Evolutionary conservation across 1,284 basidiomycete genomes (phyloP).

Genomic region (Heterobasidion annosum): DNA sequence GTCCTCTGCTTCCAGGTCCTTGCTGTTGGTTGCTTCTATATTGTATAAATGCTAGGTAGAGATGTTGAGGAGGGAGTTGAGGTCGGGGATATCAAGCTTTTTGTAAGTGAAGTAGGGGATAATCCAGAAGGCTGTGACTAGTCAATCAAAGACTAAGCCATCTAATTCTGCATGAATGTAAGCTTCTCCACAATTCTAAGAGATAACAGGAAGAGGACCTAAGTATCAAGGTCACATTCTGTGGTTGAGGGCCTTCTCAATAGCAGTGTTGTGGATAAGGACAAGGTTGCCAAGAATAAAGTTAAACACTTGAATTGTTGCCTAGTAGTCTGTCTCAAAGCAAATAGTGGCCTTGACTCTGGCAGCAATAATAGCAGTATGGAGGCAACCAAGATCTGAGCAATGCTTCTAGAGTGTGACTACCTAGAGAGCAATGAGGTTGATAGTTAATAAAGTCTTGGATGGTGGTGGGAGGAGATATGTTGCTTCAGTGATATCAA

Average conservation of each 20-base stretch:
- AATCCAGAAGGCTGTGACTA: slow-evolving; percentile 20
- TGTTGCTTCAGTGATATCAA: slow-evolving; percentile 30
- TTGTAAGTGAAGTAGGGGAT: not conserved
- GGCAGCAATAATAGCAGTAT: not conserved
- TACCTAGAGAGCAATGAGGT: slow-evolving; percentile 12
- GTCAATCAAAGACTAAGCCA: slow-evolving; percentile 14
- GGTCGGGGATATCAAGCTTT: too few relatives aligned
- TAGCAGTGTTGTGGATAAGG: slow-evolving; percentile 16
- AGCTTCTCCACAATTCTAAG: slow-evolving; percentile 14
- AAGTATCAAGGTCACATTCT: slow-evolving; percentile 20
- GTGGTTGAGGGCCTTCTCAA: slow-evolving; percentile 15
- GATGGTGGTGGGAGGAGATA: slow-evolving; percentile 19
- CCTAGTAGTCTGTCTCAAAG: slow-evolving; percentile 6
- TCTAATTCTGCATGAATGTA: slow-evolving; percentile 23
- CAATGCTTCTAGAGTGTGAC: not conserved
- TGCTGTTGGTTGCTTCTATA: too few relatives aligned
- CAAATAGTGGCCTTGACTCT: not conserved
- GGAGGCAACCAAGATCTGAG: not conserved
- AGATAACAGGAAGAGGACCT: slow-evolving; percentile 22
- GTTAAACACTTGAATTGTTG: slow-evolving; percentile 6
- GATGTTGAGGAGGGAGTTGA: too few relatives aligned
- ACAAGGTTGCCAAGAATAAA: slow-evolving; percentile 17
- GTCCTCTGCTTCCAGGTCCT: too few relatives aligned
- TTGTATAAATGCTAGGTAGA: too few relatives aligned
- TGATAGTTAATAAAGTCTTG: slow-evolving; percentile 14